Percentiles rank a stretch among this genome's conserved stretches.
These are phyloP conservation scores for Botrytis byssoidea DNA, from an alignment of 2,329 filamentous ascomycete species.

Conservation along the genomic window DNA sequence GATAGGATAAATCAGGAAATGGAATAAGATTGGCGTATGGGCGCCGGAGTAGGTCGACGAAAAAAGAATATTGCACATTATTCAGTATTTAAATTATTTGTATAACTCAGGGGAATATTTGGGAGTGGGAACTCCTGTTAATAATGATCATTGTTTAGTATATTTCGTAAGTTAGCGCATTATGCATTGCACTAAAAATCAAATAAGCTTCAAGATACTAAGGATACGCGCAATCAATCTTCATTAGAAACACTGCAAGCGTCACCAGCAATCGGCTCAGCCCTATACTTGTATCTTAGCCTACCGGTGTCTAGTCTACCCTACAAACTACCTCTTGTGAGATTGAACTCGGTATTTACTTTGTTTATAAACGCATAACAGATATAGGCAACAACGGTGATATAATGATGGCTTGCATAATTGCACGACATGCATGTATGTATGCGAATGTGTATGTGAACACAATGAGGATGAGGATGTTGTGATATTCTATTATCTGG, in stretches of 20 bases:
- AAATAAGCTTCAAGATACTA: neutral
- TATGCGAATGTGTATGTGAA: neutral
- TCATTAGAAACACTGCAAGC: neutral
- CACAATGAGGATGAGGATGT: neutral
- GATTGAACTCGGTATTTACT: neutral
- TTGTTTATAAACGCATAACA: neutral
- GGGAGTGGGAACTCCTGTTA: neutral
- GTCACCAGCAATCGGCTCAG: neutral
- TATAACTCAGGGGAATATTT: neutral
- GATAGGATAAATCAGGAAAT: neutral
- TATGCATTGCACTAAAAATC: neutral
- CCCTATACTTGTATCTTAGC: neutral
- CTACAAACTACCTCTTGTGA: neutral
- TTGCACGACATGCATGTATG: neutral
- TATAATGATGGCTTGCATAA: neutral
- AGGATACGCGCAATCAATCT: neutral
- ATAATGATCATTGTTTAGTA: too few relatives aligned
- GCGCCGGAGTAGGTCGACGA: neutral
- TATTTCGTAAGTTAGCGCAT: neutral
- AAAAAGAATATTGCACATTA: neutral
- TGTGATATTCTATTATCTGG: neutral
- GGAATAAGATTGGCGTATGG: neutral
- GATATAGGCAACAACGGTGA: neutral
- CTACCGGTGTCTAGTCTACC: neutral
- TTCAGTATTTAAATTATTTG: neutral